phyloP scores from a whole-genome alignment of 371 early-diverging fungal species.

The Actinomucor elegans region DNA sequence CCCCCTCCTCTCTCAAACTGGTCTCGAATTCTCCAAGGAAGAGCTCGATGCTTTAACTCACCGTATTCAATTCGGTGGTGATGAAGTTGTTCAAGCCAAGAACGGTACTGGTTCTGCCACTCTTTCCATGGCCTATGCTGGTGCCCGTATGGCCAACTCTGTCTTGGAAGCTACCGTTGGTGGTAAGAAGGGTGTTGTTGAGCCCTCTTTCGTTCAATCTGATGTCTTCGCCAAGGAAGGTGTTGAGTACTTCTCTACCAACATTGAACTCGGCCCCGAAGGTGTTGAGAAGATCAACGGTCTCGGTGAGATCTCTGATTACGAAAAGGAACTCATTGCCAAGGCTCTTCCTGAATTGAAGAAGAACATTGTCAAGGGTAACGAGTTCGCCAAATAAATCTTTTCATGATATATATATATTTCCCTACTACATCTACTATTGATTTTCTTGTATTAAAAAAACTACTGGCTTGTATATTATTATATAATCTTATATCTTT shows the following conservation, averaged over 20 bases:
- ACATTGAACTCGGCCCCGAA: slow-evolving; percentile 91
- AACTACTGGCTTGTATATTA: too few relatives aligned
- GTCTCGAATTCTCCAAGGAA: slow-evolving; percentile 82
- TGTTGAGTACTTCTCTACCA: slow-evolving; percentile 94
- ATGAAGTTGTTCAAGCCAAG: slow-evolving; percentile 99
- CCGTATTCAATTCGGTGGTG: slow-evolving; percentile 99
- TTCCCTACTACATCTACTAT: neutral
- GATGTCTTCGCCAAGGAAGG: slow-evolving; percentile 65
- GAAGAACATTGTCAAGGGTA: slow-evolving; percentile 90
- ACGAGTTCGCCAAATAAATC: slow-evolving; percentile 57
- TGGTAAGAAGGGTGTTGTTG: slow-evolving; percentile 87
- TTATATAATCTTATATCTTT: neutral
- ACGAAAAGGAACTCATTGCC: slow-evolving; percentile 89
- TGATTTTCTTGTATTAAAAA: slow-evolving; percentile 2
- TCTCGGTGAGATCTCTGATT: slow-evolving; percentile 80
- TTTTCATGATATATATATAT: neutral
- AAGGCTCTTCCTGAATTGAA: slow-evolving; percentile 92
- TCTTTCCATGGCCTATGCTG: slow-evolving; percentile 98
- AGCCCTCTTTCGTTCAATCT: slow-evolving; percentile 93
- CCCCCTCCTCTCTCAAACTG: slow-evolving; percentile 91
- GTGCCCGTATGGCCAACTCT: slow-evolving; percentile 93
- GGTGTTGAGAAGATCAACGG: slow-evolving; percentile 94
- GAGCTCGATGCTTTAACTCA: slow-evolving; percentile 92
- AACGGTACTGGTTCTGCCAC: slow-evolving; percentile 98
- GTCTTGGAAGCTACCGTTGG: slow-evolving; percentile 86